Percentiles rank a stretch among this genome's conserved stretches.
phyloP scores from a whole-genome alignment of 805 yeast genomes.

The Millerozyma acaciae region DNA sequence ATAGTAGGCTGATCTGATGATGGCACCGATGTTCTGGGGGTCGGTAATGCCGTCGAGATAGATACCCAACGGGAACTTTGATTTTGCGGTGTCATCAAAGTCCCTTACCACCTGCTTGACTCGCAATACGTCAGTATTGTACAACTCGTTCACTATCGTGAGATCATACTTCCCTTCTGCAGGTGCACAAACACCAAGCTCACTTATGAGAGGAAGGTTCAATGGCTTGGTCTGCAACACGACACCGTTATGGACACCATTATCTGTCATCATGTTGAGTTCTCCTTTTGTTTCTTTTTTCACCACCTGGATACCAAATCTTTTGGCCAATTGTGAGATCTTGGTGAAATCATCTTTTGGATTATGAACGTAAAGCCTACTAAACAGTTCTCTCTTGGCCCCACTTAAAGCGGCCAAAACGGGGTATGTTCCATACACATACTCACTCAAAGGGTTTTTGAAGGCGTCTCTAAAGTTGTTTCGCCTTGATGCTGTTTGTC shows the following conservation, averaged over 20 bases:
- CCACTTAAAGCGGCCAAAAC: conserved; percentile 67
- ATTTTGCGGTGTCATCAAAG: conserved; percentile 4
- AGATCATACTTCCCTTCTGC: conserved; percentile 17
- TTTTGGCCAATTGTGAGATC: conserved; percentile 46
- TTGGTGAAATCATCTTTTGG: conserved; percentile 25
- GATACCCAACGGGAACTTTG: conserved; percentile 59
- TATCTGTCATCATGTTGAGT: conserved; percentile 55
- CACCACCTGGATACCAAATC: conserved; percentile 35
- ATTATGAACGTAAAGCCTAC: conserved; percentile 48
- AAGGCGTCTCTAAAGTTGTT: conserved; percentile 5
- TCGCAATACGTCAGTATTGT: conserved; percentile 9
- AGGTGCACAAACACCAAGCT: conserved; percentile 24
- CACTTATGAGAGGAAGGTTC: conserved; percentile 24
- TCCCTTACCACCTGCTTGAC: conserved; percentile 16
- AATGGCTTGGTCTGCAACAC: conserved; percentile 66
- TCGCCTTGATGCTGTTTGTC: background rate
- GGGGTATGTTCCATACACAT: conserved; percentile 71
- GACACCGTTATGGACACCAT: conserved; percentile 78
- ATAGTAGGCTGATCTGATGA: conserved; percentile 73
- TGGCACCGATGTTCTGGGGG: conserved; percentile 85
- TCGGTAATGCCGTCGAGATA: conserved; percentile 78
- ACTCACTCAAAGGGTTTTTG: conserved; percentile 55
- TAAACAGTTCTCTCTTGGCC: conserved; percentile 49
- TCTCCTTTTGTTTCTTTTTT: conserved; percentile 43
- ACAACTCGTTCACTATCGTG: conserved; percentile 14